These are phyloP conservation scores for Kwoniella pini DNA, from an alignment of 768 basidiomycete species.

Conservation along the genomic window DNA sequence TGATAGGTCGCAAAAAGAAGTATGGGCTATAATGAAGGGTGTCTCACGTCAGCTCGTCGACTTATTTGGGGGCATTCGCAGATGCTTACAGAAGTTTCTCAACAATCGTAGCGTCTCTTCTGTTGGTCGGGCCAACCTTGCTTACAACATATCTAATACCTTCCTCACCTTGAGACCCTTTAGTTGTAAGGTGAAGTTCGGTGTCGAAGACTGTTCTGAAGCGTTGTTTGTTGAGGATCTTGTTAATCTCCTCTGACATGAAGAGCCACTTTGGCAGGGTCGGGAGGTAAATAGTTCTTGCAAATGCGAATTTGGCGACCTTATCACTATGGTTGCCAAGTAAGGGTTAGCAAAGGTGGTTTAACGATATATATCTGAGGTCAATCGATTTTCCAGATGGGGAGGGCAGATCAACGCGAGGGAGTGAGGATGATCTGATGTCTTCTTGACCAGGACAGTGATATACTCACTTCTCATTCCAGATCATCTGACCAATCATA, in stretches of 20 bases:
- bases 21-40: conserved; percentile 20
- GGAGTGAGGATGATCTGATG: neutral
- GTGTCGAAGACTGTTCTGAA: conserved; percentile 9
- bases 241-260: conserved; percentile 10
- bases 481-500: conserved; percentile 25
- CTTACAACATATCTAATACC: conserved; percentile 29
- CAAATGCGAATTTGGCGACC: conserved; percentile 17
- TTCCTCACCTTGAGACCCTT: conserved; percentile 10
- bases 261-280: conserved; percentile 23
- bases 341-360: neutral
- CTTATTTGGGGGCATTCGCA: neutral
- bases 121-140: conserved; percentile 26
- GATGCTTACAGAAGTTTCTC: conserved; percentile 31
- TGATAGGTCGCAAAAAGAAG: conserved; percentile 26
- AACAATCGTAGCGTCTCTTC: conserved; percentile 12
- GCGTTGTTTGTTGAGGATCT: conserved; percentile 14
- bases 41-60: neutral
- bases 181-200: conserved; percentile 22
- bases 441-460: neutral
- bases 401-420: neutral
- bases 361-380: too few relatives aligned
- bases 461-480: conserved; percentile 31
- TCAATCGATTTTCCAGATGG: neutral
- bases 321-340: conserved; percentile 10
- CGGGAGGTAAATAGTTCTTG: conserved; percentile 25